Conservation (phyloP, 106 monocot species). For the Vanilla planifolia region DNA sequence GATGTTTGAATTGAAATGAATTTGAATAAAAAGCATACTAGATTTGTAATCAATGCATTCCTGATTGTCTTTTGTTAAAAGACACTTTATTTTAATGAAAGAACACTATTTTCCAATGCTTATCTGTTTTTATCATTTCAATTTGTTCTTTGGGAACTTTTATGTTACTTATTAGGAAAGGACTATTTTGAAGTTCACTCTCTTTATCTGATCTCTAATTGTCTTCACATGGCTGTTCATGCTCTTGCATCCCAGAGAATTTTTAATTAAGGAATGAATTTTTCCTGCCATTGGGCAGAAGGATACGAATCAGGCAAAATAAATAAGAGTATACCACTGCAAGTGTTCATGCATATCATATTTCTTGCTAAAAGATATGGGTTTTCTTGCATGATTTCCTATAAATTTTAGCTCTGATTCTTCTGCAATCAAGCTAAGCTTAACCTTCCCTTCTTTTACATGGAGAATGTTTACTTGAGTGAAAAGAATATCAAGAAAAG, state of each 20-base stretch:
- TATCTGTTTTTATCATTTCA: neutral
- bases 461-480: slow-evolving; percentile 14
- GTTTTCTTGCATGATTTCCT: neutral
- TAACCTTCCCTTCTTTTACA: slow-evolving; percentile 15
- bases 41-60: too few species aligned
- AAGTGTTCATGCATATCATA: neutral
- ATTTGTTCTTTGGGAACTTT: neutral
- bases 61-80: too few species aligned
- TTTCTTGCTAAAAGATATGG: neutral
- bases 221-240: neutral
- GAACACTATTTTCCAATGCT: too few species aligned
- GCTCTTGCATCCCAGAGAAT: neutral
- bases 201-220: neutral
- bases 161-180: neutral
- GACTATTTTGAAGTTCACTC: slow-evolving; percentile 2
- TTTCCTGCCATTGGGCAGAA: too few species aligned
- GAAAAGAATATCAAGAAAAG: slow-evolving; percentile 35
- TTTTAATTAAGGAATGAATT: neutral
- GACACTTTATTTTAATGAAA: too few species aligned
- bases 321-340: too few species aligned
- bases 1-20: too few species aligned
- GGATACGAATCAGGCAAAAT: neutral
- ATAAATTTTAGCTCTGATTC: neutral
- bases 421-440: neutral
- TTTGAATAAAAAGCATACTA: too few species aligned